Evolutionary conservation across 306 rosid species (phyloP).

Genomic region (Fragaria ananassa): DNA sequence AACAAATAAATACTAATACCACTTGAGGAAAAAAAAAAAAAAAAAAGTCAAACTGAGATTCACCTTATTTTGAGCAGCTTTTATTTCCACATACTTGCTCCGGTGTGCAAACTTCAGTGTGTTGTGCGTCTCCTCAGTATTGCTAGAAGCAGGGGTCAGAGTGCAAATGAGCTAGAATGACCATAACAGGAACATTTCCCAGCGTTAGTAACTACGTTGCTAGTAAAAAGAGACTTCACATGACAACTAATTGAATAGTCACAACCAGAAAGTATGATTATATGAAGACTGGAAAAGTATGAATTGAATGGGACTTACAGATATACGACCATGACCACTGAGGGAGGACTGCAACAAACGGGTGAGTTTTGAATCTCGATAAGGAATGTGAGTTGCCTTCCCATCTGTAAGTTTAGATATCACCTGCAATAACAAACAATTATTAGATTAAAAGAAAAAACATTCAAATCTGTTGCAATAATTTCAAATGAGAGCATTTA

Average conservation of each 20-base stretch:
- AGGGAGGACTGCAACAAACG: constrained; percentile 61
- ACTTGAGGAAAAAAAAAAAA: background rate
- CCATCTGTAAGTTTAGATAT: constrained; percentile 58
- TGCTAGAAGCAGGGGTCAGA: constrained; percentile 59
- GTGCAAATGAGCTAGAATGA: constrained; percentile 50
- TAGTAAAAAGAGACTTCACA: background rate
- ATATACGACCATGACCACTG: constrained; percentile 54
- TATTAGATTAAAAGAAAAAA: background rate
- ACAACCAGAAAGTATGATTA: background rate
- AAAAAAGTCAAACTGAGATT: constrained; percentile 1
- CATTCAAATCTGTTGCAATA: background rate
- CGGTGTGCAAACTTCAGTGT: constrained; percentile 60
- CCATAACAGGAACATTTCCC: constrained; percentile 15
- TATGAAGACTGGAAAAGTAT: constrained; percentile 4
- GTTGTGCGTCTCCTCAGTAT: constrained; percentile 56
- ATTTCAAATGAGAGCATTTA: background rate
- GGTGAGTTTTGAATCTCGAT: constrained; percentile 63
- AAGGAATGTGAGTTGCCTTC: constrained; percentile 55
- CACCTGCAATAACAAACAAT: constrained; percentile 39
- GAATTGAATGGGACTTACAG: constrained; percentile 35
- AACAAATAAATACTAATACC: constrained; percentile 9
- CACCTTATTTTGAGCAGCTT: constrained; percentile 61
- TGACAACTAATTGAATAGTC: background rate
- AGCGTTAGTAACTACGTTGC: constrained; percentile 8
- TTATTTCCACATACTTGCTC: constrained; percentile 54